Conservation (phyloP, 495 filamentous ascomycete species). For the Evansstolkia leycettana region DNA sequence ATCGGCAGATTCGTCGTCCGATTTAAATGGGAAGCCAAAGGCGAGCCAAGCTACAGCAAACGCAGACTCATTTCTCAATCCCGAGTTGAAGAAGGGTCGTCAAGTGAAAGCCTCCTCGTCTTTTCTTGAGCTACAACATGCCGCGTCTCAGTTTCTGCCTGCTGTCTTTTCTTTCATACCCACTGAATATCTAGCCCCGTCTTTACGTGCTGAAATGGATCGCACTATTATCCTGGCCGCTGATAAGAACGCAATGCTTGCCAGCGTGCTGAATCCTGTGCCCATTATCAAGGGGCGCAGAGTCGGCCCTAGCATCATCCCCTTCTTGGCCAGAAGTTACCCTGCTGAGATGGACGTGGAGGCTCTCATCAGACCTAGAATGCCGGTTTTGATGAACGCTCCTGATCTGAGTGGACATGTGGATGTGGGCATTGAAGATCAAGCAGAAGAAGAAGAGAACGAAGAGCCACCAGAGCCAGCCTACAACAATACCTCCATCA, state of each 20-base stretch:
- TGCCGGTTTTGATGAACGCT: conserved; percentile 38
- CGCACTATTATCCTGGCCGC: conserved; percentile 59
- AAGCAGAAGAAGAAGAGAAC: conserved; percentile 28
- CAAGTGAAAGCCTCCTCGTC: conserved; percentile 8
- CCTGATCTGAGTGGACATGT: conserved; percentile 16
- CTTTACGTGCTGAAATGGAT: conserved; percentile 60
- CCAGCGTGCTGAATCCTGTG: conserved; percentile 67
- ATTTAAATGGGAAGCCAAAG: conserved; percentile 24
- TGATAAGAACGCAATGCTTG: conserved; percentile 56
- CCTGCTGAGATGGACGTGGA: conserved; percentile 53
- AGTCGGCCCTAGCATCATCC: conserved; percentile 57
- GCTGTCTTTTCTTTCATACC: conserved; percentile 47
- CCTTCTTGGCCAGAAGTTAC: conserved; percentile 54
- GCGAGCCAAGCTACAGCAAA: conserved; percentile 28
- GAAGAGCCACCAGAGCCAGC: conserved; percentile 16
- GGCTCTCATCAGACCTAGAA: conserved; percentile 53
- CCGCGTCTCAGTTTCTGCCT: conserved; percentile 50
- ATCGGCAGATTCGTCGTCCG: conserved; percentile 15
- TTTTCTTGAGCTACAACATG: conserved; percentile 19
- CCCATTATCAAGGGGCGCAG: conserved; percentile 42
- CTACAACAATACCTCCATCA: too few species aligned
- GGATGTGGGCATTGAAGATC: conserved; percentile 8
- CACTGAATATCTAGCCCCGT: conserved; percentile 44
- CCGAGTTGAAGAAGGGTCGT: conserved; percentile 18
- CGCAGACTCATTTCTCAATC: conserved; percentile 42